A percentile compares a stretch with the other conserved stretches of the same genome.
Conservation (phyloP, 2,329 filamentous ascomycete genomes). For the Penicillium decumbens region DNA sequence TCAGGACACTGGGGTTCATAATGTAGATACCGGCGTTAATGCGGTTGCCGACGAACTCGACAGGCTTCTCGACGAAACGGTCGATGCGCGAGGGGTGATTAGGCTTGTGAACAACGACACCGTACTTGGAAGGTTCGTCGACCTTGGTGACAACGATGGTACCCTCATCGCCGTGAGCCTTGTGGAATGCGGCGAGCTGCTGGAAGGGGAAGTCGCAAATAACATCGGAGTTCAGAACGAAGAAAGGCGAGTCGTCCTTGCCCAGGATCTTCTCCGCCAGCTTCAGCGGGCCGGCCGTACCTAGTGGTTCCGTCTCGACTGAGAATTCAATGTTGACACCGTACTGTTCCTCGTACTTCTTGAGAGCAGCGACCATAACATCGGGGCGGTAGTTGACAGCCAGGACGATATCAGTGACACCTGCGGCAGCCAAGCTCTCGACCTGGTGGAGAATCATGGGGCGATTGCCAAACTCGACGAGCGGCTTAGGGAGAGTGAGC, state of each 20-base stretch:
- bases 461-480: slow-evolving; percentile 98
- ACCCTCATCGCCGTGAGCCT: slow-evolving; percentile 85
- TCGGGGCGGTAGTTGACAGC: slow-evolving; percentile 98
- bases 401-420: slow-evolving; percentile 94
- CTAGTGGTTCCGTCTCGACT: slow-evolving; percentile 89
- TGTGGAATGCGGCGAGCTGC: slow-evolving; percentile 87
- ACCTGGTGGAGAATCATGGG: slow-evolving; percentile 99
- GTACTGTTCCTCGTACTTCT: slow-evolving; percentile 91
- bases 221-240: slow-evolving; percentile 96
- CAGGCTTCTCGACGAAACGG: slow-evolving; percentile 98
- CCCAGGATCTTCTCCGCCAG: slow-evolving; percentile 85
- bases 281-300: slow-evolving; percentile 92
- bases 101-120: slow-evolving; percentile 96
- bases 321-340: slow-evolving; percentile 96
- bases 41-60: slow-evolving; percentile 96
- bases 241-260: slow-evolving; percentile 93
- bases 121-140: slow-evolving; percentile 97
- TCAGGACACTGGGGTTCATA: slow-evolving; percentile 83
- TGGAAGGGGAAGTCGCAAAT: slow-evolving; percentile 98
- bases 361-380: slow-evolving; percentile 90
- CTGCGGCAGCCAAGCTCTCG: slow-evolving; percentile 84
- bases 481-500: slow-evolving; percentile 90
- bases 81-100: slow-evolving; percentile 88
- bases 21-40: slow-evolving; percentile 99
- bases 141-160: slow-evolving; percentile 99